A percentile compares a stretch with the other conserved stretches of the same genome.
phyloP scores from a whole-genome alignment of 2,329 filamentous ascomycete genomes.

The Ustilaginoidea virens region DNA sequence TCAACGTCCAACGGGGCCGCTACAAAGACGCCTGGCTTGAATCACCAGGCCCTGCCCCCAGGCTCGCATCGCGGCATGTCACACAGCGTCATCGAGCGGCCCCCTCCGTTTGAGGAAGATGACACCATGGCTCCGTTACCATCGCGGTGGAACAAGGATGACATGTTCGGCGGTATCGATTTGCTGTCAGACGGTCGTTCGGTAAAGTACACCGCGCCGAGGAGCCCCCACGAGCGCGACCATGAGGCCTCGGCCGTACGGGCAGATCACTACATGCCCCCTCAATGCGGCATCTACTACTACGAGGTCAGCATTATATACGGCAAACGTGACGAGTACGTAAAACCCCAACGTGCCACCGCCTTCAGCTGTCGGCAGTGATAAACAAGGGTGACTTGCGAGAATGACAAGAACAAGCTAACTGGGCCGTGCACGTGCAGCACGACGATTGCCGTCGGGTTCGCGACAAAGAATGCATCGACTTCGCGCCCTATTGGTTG shows the following conservation, averaged over 20 bases:
- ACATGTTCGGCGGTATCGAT: slow-evolving; percentile 62
- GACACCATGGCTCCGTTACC: slow-evolving; percentile 52
- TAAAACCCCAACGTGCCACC: slow-evolving; percentile 8
- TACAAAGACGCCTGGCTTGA: slow-evolving; percentile 36
- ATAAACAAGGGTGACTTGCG: too few species aligned
- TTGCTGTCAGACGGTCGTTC: slow-evolving; percentile 59
- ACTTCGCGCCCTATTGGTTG: slow-evolving; percentile 46
- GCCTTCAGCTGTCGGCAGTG: too few species aligned
- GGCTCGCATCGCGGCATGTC: slow-evolving; percentile 58
- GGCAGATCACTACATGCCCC: slow-evolving; percentile 73
- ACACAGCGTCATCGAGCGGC: slow-evolving; percentile 71
- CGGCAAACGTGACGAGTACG: slow-evolving; percentile 39
- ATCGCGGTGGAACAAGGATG: slow-evolving; percentile 64
- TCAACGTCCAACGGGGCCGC: slow-evolving; percentile 21
- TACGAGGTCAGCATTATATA: slow-evolving; percentile 52
- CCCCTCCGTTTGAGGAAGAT: slow-evolving; percentile 44
- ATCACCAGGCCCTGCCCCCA: slow-evolving; percentile 23
- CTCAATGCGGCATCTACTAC: slow-evolving; percentile 87
- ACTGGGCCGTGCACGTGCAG: too few species aligned
- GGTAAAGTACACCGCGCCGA: slow-evolving; percentile 41
- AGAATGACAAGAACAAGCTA: too few species aligned
- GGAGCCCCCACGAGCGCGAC: slow-evolving; percentile 34
- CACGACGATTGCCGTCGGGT: slow-evolving; percentile 47
- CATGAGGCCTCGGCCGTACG: slow-evolving; percentile 72
- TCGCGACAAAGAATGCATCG: slow-evolving; percentile 36